phyloP scores from a whole-genome alignment of 805 yeast genomes.

The Yarrowia divulgata region DNA sequence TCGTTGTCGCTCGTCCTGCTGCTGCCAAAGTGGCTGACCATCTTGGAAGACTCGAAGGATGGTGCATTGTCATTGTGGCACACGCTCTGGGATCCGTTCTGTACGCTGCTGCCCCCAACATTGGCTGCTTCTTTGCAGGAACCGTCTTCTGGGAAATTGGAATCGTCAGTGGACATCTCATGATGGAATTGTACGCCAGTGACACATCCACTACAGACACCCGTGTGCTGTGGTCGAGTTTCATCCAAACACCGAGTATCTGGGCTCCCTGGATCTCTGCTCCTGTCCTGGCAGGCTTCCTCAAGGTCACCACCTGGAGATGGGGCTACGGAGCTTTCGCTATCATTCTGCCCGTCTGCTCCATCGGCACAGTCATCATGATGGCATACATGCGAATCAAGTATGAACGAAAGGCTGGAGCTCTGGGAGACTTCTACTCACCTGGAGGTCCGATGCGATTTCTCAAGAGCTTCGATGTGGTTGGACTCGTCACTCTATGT shows the following conservation, averaged over 20 bases:
- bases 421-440: conserved; percentile 13
- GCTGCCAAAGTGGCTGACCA: conserved; percentile 25
- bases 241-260: conserved; percentile 13
- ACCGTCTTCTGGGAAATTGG: conserved; percentile 29
- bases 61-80: conserved; percentile 13
- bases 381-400: conserved; percentile 16
- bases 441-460: conserved; percentile 15
- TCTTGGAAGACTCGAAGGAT: conserved; percentile 1
- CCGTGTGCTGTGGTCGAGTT: conserved; percentile 1
- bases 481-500: conserved; percentile 6
- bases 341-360: conserved; percentile 53
- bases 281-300: conserved; percentile 15
- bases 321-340: conserved; percentile 61
- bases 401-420: conserved; percentile 11
- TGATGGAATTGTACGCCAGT: conserved; percentile 25
- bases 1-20: conserved; percentile 26
- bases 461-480: conserved; percentile 4
- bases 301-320: conserved; percentile 58
- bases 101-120: conserved; percentile 25
- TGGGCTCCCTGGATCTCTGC: conserved; percentile 34
- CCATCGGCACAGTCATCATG: conserved; percentile 23
- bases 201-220: conserved; percentile 17
- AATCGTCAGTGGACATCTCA: conserved; percentile 21
- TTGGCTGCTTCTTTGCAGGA: conserved; percentile 25
- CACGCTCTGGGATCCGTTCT: conserved; percentile 27